Evolutionary conservation across 208 protist species (phyloP).

Genomic region (Leishmania mexicana): DNA sequence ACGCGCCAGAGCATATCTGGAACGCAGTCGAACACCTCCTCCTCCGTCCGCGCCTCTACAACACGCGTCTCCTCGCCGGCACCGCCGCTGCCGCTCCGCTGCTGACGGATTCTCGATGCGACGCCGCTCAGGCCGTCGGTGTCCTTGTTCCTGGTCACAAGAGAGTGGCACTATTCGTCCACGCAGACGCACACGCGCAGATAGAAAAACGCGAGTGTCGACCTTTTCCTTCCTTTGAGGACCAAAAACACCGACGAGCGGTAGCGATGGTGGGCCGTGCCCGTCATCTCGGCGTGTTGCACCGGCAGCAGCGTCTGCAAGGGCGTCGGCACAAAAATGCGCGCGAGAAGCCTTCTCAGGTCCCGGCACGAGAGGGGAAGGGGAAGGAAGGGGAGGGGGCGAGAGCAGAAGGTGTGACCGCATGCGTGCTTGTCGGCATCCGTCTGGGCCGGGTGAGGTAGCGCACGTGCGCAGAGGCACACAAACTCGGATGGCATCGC

Average conservation of each 20-base stretch:
- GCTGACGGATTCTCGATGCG: not conserved
- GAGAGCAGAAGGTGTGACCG: not conserved
- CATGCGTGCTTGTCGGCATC: not conserved
- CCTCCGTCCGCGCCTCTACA: slow-evolving; percentile 4
- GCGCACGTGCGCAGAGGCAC: not conserved
- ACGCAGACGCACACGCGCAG: not conserved
- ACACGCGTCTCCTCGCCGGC: not conserved
- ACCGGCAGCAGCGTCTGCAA: not conserved
- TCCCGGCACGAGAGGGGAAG: not conserved
- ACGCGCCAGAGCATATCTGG: slow-evolving; percentile 7
- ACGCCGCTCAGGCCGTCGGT: not conserved
- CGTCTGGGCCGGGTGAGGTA: not conserved
- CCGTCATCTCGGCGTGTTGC: not conserved
- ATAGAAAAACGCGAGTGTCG: not conserved
- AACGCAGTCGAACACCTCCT: not conserved
- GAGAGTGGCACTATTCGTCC: slow-evolving; percentile 7
- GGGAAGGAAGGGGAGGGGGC: not conserved
- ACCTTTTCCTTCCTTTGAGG: not conserved
- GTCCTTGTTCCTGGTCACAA: not conserved
- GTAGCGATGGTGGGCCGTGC: not conserved
- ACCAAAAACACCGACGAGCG: not conserved
- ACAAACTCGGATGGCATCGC: not conserved
- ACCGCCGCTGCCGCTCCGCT: not conserved
- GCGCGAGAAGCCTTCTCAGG: not conserved
- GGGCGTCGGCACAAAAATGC: not conserved